These are phyloP conservation scores for Aureoboletus auriporus DNA, from an alignment of 768 basidiomycete species.

Conservation along the genomic window DNA sequence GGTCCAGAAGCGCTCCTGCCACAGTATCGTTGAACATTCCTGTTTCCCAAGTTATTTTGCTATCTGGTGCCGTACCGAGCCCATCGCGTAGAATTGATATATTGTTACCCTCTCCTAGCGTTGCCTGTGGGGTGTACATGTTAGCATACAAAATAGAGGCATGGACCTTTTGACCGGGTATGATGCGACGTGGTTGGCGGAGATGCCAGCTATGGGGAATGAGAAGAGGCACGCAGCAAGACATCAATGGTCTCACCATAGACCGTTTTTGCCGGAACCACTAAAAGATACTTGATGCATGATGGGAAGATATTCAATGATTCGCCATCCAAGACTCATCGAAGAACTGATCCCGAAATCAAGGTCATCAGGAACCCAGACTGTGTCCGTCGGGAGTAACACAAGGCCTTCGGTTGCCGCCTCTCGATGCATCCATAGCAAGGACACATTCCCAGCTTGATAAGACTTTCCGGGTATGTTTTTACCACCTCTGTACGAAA, in stretches of 20 bases:
- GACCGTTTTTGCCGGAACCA: constrained; percentile 13
- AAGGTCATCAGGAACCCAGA: constrained; percentile 24
- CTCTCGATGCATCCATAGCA: constrained; percentile 34
- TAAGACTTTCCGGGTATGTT: constrained; percentile 14
- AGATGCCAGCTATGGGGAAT: constrained; percentile 8
- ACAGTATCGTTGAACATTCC: constrained; percentile 17
- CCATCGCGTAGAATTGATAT: constrained; percentile 7
- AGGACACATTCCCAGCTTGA: constrained; percentile 21
- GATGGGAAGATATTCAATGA: constrained; percentile 18
- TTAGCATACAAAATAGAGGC: constrained; percentile 20
- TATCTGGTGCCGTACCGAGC: constrained; percentile 1
- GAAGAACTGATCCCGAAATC: constrained; percentile 17
- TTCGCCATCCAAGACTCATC: constrained; percentile 13
- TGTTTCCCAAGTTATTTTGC: constrained; percentile 15
- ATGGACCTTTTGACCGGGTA: constrained; percentile 25
- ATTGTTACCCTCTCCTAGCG: constrained; percentile 19
- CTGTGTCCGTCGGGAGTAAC: constrained; percentile 21
- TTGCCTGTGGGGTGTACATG: constrained; percentile 14
- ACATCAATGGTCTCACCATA: constrained; percentile 6
- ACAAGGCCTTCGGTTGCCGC: constrained; percentile 23
- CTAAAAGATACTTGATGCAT: constrained; percentile 18
- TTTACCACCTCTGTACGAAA: constrained; percentile 16
- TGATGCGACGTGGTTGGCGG: constrained; percentile 20
- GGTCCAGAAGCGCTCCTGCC: constrained; percentile 6
- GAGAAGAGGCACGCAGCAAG: not conserved